Percentiles rank a stretch among this genome's conserved stretches.
phyloP scores from a whole-genome alignment of 352 stramenopile species.

The Phytophthora pluvialis region DNA sequence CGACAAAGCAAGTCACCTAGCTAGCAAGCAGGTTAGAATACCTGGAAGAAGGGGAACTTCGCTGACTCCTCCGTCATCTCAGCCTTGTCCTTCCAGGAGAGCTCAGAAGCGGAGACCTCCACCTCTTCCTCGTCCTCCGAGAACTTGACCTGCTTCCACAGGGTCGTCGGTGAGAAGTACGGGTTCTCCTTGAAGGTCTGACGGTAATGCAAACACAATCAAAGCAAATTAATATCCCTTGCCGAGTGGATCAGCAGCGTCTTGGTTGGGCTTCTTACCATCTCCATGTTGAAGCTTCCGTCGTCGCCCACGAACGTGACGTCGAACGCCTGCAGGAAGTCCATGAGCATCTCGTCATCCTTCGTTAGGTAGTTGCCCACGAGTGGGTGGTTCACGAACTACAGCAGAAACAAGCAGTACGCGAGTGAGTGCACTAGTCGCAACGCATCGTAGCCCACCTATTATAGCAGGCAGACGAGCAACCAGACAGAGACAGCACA shows the following conservation, averaged over 20 bases:
- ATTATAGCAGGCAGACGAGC: not conserved
- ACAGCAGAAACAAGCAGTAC: slow-evolving; percentile 7
- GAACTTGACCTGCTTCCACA: slow-evolving; percentile 81
- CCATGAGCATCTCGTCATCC: slow-evolving; percentile 60
- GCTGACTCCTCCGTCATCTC: slow-evolving; percentile 60
- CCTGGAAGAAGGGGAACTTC: slow-evolving; percentile 61
- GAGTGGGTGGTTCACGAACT: slow-evolving; percentile 80
- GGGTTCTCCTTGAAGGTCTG: slow-evolving; percentile 78
- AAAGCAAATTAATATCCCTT: not conserved
- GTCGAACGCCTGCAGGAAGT: slow-evolving; percentile 60
- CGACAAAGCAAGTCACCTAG: not conserved
- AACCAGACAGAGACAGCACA: slow-evolving; percentile 13
- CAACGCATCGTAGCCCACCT: slow-evolving; percentile 1
- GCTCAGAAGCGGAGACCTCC: slow-evolving; percentile 53
- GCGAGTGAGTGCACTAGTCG: not conserved
- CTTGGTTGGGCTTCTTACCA: slow-evolving; percentile 39
- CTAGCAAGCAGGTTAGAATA: slow-evolving; percentile 16
- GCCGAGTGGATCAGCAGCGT: not conserved
- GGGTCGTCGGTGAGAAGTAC: slow-evolving; percentile 51
- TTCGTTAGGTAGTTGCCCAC: slow-evolving; percentile 53
- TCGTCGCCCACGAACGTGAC: slow-evolving; percentile 68
- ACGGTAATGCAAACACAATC: slow-evolving; percentile 4
- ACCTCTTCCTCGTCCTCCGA: slow-evolving; percentile 71
- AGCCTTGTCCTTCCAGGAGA: slow-evolving; percentile 69
- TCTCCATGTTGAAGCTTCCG: slow-evolving; percentile 76